A percentile compares a stretch with the other conserved stretches of the same genome.
Conservation (phyloP, 176 grass and related monocot species). For the Triticum aestivum region DNA sequence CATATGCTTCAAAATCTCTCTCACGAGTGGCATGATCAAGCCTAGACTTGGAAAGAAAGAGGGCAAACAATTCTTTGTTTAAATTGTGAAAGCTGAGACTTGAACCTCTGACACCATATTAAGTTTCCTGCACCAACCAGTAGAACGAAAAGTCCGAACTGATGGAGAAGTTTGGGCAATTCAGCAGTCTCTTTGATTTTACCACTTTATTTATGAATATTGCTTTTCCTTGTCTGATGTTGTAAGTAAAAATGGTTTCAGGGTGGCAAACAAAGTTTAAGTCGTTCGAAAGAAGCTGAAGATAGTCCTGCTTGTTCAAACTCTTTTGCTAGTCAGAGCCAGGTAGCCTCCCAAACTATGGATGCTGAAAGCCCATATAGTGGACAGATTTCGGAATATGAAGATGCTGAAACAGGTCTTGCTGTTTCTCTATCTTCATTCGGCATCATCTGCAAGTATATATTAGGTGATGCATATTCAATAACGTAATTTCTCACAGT, state of each 20-base stretch:
- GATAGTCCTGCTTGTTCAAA: constrained; percentile 93
- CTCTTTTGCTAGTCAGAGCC: constrained; percentile 82
- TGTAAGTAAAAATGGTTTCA: constrained; percentile 38
- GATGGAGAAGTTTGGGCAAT: background rate
- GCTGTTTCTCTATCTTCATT: constrained; percentile 58
- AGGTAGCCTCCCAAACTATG: constrained; percentile 74
- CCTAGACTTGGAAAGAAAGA: no score
- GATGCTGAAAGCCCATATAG: constrained; percentile 91
- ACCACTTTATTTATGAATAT: background rate
- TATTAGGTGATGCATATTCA: constrained; percentile 61
- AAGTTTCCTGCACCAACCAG: no score
- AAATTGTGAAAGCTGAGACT: no score
- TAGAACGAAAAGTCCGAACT: no score
- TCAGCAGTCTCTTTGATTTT: background rate
- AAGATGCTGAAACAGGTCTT: constrained; percentile 99
- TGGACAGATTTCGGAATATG: constrained; percentile 92
- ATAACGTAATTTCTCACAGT: constrained; percentile 63
- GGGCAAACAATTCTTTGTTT: no score
- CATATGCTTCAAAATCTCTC: no score
- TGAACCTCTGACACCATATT: no score
- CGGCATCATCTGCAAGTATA: constrained; percentile 63
- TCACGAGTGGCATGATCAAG: no score
- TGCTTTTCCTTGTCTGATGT: constrained; percentile 4
- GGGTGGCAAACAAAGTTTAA: constrained; percentile 84
- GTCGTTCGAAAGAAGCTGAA: constrained; percentile 74